These are phyloP conservation scores for Verticillium nonalfalfae DNA, from an alignment of 2,329 filamentous ascomycete species.

Conservation along the genomic window DNA sequence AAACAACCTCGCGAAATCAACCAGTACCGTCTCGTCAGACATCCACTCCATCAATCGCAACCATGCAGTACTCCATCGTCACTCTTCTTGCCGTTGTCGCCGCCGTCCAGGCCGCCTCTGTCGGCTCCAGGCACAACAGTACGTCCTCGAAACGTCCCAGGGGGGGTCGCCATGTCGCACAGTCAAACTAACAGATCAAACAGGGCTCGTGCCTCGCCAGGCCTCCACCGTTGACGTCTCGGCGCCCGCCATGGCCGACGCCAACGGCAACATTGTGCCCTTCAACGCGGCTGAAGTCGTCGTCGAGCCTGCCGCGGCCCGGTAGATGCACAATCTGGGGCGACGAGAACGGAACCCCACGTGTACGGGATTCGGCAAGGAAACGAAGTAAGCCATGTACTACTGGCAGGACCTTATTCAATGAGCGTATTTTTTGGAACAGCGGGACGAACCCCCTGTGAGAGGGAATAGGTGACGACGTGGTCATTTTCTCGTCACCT, in stretches of 20 bases:
- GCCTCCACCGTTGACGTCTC: slow-evolving; percentile 23
- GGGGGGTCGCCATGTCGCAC: not conserved
- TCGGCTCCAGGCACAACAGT: slow-evolving; percentile 8
- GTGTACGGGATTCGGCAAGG: no score
- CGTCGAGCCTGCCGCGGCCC: not conserved
- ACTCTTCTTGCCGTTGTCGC: slow-evolving; percentile 40
- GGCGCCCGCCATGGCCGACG: slow-evolving; percentile 38
- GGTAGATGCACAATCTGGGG: not conserved
- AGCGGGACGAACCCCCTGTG: not conserved
- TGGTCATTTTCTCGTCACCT: not conserved
- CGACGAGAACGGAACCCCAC: no score
- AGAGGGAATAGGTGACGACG: not conserved
- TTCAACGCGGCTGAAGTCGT: slow-evolving; percentile 36
- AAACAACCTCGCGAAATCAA: not conserved
- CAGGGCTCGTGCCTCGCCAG: slow-evolving; percentile 27
- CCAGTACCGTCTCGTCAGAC: slow-evolving; percentile 12
- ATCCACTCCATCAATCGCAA: slow-evolving; percentile 23
- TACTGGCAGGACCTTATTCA: not conserved
- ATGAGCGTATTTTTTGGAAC: not conserved
- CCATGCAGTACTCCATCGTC: slow-evolving; percentile 46
- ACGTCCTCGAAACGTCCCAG: slow-evolving; percentile 4
- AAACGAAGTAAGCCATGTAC: not conserved
- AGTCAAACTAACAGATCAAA: slow-evolving; percentile 2
- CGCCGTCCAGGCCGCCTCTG: slow-evolving; percentile 34
- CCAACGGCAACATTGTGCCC: slow-evolving; percentile 34